Conservation (phyloP, 352 stramenopile species). For the Plasmopara muralis region DNA sequence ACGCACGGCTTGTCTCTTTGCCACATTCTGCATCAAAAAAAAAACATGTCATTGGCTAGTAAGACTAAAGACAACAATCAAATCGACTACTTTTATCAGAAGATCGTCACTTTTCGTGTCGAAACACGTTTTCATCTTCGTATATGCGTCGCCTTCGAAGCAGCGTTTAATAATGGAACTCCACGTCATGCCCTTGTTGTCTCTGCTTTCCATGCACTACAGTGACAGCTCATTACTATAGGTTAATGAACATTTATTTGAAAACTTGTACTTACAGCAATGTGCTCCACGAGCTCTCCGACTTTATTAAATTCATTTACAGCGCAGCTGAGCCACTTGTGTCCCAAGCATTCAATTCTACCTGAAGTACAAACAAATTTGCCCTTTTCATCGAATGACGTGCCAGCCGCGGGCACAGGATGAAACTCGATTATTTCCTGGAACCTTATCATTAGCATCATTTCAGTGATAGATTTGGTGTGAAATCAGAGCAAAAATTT, state of each 20-base stretch:
- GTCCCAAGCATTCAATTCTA: slow-evolving; percentile 62
- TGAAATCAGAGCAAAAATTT: not conserved
- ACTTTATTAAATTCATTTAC: slow-evolving; percentile 62
- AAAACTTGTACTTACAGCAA: slow-evolving; percentile 37
- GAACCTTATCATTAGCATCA: slow-evolving; percentile 33
- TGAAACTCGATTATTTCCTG: slow-evolving; percentile 61
- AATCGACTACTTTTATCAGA: slow-evolving; percentile 37
- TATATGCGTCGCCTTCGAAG: slow-evolving; percentile 40
- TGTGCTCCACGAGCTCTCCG: slow-evolving; percentile 47
- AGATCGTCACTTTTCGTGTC: slow-evolving; percentile 49
- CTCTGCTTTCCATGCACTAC: slow-evolving; percentile 67
- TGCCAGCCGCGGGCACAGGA: slow-evolving; percentile 68
- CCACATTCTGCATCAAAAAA: slow-evolving; percentile 35
- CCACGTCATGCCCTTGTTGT: slow-evolving; percentile 70
- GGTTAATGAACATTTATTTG: not conserved
- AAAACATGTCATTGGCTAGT: not conserved
- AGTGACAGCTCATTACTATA: slow-evolving; percentile 6
- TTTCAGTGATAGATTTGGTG: slow-evolving; percentile 1
- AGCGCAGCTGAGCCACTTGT: slow-evolving; percentile 75
- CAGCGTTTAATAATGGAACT: slow-evolving; percentile 56
- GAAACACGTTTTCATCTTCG: slow-evolving; percentile 61
- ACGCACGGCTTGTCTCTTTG: slow-evolving; percentile 37
- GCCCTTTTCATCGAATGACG: slow-evolving; percentile 39
- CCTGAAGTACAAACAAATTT: slow-evolving; percentile 67
- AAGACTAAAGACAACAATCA: not conserved